Evolutionary conservation across 2,329 filamentous ascomycete genomes (phyloP).

Genomic region (Graphilbum ipis-grandicollis): DNA sequence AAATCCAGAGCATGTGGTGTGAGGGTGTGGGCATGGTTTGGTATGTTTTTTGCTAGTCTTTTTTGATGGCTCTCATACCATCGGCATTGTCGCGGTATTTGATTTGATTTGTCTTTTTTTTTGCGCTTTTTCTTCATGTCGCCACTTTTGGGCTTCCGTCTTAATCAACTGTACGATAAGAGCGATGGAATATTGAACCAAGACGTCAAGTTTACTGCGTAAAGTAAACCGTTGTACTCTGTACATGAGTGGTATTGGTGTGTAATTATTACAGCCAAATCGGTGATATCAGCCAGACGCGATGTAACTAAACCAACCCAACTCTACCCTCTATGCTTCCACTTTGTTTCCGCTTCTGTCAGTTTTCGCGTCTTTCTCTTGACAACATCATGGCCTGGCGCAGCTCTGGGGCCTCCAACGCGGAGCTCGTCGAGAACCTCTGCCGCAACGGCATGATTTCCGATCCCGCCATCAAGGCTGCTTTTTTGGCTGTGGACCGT

Average conservation of each 20-base stretch:
- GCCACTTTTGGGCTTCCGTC: too few relatives aligned
- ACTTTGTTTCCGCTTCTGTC: not conserved
- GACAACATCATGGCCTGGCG: constrained; percentile 98
- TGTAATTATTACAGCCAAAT: too few relatives aligned
- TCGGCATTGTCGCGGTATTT: not conserved
- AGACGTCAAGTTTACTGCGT: too few relatives aligned
- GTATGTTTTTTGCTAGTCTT: not conserved
- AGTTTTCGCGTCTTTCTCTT: constrained; percentile 7
- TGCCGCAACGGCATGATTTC: constrained; percentile 50
- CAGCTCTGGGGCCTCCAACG: constrained; percentile 59
- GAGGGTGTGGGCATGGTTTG: constrained; percentile 8
- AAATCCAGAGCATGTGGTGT: constrained; percentile 59
- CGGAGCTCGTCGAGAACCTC: constrained; percentile 63
- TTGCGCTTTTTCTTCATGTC: not conserved
- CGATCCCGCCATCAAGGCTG: constrained; percentile 53
- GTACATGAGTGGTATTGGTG: too few relatives aligned
- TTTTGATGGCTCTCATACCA: not conserved
- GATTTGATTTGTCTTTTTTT: not conserved
- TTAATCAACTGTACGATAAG: too few relatives aligned
- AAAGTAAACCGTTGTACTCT: too few relatives aligned
- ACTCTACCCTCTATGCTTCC: not conserved
- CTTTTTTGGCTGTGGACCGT: constrained; percentile 78
- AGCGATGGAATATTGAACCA: too few relatives aligned
- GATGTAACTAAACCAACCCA: too few relatives aligned
- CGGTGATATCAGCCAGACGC: too few relatives aligned